Conservation (phyloP, 306 rosid genomes). For the Vachellia collinsii region DNA sequence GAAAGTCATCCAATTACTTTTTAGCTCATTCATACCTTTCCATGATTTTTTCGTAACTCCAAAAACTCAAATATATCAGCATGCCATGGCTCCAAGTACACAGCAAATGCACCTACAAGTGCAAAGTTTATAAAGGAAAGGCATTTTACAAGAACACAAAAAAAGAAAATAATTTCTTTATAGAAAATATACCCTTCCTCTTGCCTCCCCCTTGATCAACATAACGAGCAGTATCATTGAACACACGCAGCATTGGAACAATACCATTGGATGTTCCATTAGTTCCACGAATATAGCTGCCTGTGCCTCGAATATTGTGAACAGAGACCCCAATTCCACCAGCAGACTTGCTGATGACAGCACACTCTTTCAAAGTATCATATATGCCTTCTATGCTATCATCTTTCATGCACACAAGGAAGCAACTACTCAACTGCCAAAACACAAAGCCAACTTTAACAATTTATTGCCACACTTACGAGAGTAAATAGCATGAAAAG, state of each 20-base stretch:
- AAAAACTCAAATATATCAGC: slow-evolving; percentile 87
- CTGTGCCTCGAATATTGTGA: slow-evolving; percentile 83
- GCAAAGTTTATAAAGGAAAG: slow-evolving; percentile 12
- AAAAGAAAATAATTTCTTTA: too few species aligned
- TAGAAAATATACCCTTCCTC: slow-evolving; percentile 70
- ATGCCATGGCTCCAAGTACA: slow-evolving; percentile 98
- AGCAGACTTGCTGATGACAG: slow-evolving; percentile 97
- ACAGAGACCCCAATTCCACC: slow-evolving; percentile 96
- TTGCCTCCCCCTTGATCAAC: slow-evolving; percentile 99
- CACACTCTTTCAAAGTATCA: slow-evolving; percentile 95
- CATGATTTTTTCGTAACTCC: slow-evolving; percentile 85
- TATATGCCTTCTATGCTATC: slow-evolving; percentile 95
- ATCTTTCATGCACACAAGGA: slow-evolving; percentile 89
- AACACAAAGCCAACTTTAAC: slow-evolving; percentile 4
- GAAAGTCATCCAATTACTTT: background rate
- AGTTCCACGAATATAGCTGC: slow-evolving; percentile 96
- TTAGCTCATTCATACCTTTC: slow-evolving; percentile 63
- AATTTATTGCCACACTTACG: background rate
- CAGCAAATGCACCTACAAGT: slow-evolving; percentile 89
- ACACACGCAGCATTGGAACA: slow-evolving; percentile 88
- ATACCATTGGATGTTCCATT: slow-evolving; percentile 96
- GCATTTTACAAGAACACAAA: background rate
- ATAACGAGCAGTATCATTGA: slow-evolving; percentile 95
- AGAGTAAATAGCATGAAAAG: background rate
- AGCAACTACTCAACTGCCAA: slow-evolving; percentile 96